These are phyloP conservation scores for Przewalskia tangutica DNA, from an alignment of 257 asterid species.

Conservation along the genomic window DNA sequence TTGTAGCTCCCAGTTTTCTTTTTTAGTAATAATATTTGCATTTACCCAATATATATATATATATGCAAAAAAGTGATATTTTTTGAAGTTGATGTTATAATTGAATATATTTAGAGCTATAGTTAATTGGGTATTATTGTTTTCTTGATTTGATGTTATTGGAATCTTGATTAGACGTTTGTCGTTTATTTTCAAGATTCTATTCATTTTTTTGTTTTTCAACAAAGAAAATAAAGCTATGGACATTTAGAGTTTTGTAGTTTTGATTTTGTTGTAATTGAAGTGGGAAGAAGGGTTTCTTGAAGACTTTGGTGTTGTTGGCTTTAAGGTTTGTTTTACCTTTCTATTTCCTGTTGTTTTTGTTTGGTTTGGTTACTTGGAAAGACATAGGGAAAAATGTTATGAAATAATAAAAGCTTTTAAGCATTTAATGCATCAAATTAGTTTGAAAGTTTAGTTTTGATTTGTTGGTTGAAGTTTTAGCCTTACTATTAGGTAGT, in stretches of 20 bases:
- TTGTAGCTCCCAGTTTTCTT: no score
- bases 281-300: background rate
- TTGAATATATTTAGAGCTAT: background rate
- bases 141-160: background rate
- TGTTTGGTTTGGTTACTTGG: background rate
- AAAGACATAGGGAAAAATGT: no score
- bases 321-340: conserved; percentile 1
- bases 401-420: background rate
- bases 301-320: background rate
- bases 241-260: background rate
- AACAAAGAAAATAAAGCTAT: background rate
- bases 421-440: background rate
- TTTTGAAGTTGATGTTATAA: background rate
- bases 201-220: background rate
- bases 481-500: background rate
- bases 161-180: background rate
- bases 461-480: background rate
- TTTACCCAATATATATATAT: no score
- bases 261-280: background rate
- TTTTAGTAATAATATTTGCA: no score
- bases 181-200: no score
- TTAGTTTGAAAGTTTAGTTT: background rate
- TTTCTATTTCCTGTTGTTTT: background rate
- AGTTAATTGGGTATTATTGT: background rate
- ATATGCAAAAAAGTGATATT: background rate